These are phyloP conservation scores for Anthostomella pinea DNA, from an alignment of 2,329 filamentous ascomycete species.

Conservation along the genomic window DNA sequence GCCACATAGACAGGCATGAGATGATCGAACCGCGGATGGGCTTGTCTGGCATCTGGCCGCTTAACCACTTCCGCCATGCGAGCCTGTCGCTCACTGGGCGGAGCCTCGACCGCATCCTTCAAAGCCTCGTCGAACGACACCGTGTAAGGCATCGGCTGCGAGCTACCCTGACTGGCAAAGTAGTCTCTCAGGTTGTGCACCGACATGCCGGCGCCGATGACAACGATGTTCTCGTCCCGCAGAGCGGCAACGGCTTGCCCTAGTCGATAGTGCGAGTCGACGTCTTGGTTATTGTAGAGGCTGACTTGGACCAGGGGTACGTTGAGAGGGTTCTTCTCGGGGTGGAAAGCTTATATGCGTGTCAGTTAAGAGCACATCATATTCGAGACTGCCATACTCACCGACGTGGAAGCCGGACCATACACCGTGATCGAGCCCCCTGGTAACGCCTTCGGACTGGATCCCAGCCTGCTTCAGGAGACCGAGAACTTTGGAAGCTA, in stretches of 20 bases:
- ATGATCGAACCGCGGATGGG: constrained; percentile 50
- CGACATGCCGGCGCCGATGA: constrained; percentile 72
- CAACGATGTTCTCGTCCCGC: constrained; percentile 63
- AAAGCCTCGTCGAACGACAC: constrained; percentile 66
- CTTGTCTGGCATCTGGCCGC: constrained; percentile 44
- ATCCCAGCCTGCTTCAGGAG: constrained; percentile 57
- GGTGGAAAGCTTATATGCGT: constrained; percentile 53
- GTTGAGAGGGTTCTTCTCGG: constrained; percentile 57
- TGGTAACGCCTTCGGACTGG: constrained; percentile 53
- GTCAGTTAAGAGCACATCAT: too few species aligned
- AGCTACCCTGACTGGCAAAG: constrained; percentile 41
- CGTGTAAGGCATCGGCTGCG: constrained; percentile 52
- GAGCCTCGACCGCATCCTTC: constrained; percentile 58
- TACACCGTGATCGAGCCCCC: constrained; percentile 73
- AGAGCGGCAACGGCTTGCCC: constrained; percentile 65
- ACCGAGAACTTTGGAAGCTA: constrained; percentile 58
- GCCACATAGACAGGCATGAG: constrained; percentile 48
- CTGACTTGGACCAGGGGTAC: constrained; percentile 73
- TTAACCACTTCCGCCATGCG: constrained; percentile 38
- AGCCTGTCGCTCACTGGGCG: constrained; percentile 36
- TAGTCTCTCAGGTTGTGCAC: constrained; percentile 66
- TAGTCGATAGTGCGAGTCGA: constrained; percentile 63
- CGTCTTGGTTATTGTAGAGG: constrained; percentile 62
- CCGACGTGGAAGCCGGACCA: constrained; percentile 64
- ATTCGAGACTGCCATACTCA: constrained; percentile 21